These are phyloP conservation scores for Pseudonitzschia multistriata DNA, from an alignment of 108 stramenopile species.

Conservation along the genomic window DNA sequence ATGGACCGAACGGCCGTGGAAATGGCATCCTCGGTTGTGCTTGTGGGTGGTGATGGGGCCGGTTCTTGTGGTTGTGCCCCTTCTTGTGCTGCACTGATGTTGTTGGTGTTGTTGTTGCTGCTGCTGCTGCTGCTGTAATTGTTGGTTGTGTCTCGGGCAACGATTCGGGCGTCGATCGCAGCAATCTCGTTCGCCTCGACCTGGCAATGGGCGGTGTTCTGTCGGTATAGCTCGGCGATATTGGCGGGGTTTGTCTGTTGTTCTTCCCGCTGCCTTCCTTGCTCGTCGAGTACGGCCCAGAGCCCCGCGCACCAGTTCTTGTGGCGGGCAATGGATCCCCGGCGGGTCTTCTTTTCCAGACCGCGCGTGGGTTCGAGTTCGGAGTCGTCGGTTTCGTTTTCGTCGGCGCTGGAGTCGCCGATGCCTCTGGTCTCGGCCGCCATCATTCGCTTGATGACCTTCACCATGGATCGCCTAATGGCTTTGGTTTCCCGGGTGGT, in stretches of 20 bases:
- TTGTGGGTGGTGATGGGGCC: no score
- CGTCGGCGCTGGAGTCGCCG: neutral
- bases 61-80: no score
- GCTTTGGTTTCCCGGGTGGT: neutral
- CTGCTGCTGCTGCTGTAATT: neutral
- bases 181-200: neutral
- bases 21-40: no score
- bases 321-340: neutral
- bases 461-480: neutral
- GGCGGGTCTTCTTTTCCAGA: constrained; percentile 17
- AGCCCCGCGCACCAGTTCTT: constrained; percentile 1
- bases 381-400: neutral
- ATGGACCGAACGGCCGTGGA: no score
- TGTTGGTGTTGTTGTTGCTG: neutral
- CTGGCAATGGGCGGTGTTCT: constrained; percentile 5
- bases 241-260: neutral
- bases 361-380: constrained; percentile 9
- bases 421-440: neutral
- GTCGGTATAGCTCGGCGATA: constrained; percentile 1
- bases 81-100: no score
- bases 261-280: neutral
- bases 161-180: neutral
- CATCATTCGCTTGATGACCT: neutral
- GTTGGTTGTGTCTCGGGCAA: no score
- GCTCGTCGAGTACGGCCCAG: constrained; percentile 20